Evolutionary conservation across 768 basidiomycete genomes (phyloP), one percentile per base, ranked within the genome.

Genomic region (Trametes gibbosa): DNA sequence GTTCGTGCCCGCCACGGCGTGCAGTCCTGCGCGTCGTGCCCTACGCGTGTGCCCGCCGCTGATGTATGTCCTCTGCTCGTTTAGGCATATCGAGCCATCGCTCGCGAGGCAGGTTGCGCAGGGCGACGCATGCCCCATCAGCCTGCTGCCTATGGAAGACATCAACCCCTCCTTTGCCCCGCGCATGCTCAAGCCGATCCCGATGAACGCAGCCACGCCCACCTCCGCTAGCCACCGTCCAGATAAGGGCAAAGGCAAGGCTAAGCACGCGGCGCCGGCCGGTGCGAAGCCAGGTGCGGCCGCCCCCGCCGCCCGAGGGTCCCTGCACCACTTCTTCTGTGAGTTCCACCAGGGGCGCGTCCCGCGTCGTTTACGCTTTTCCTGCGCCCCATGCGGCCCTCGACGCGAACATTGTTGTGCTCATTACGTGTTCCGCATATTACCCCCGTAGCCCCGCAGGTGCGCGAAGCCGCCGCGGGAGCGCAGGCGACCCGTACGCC

Each of bases 101-200:
- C 63, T 90, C 27, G 94, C 92, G 14, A 84, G 79, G 70, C 73
- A 75, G 47, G 72, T 95, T 17, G 90, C 90, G 0, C 63, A 73
- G 19, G 93, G 93, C 5, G 79, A 89, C 48, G 73, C 83, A 35
- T 85, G 91, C 70, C 94, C 94, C 6, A 76, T 85, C 25, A 84
- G 85, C 27, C 77, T 81, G 40, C 65, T 81, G 46, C 82, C 86
- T 2, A 92, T 96, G 79, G 72, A 78, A 27, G 95, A 97, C 68
- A 92, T 92, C 72, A 85, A 90, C 66, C 85, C 89, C 14, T 66
- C 68, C 9, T 90, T 81, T 69, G 67, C 74, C 43, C 89, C 90
- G 53, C 73, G 80, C 72, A 69, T 73, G 3, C 71, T 80, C 60
- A 86, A 81, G 68, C 67, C 76, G 54, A 70, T 73, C 42, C 63